These are phyloP conservation scores for Ramularia endophylla DNA, from an alignment of 2,329 filamentous ascomycete genomes.

Conservation along the genomic window DNA sequence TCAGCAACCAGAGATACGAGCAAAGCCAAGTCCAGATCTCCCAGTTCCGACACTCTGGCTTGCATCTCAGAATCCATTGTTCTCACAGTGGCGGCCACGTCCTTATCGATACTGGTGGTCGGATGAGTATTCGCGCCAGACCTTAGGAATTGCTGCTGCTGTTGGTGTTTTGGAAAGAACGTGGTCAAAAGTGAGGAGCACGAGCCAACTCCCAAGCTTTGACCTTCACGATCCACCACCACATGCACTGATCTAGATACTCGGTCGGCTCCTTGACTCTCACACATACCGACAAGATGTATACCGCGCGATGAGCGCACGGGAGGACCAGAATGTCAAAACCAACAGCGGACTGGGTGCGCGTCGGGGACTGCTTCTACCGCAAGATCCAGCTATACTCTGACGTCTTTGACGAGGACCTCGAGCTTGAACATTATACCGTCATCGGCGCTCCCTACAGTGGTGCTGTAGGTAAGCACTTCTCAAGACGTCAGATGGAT, in stretches of 20 bases:
- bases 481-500: constrained; percentile 1
- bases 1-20: constrained; percentile 73
- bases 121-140: no score
- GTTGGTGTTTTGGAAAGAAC: neutral
- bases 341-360: constrained; percentile 88
- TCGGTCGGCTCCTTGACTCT: no score
- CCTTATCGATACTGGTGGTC: neutral
- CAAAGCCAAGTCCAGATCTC: constrained; percentile 80
- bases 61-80: constrained; percentile 15
- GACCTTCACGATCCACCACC: no score
- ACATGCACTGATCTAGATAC: no score
- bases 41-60: constrained; percentile 65
- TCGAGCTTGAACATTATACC: constrained; percentile 92
- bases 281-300: no score
- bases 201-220: no score
- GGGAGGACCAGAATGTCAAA: constrained; percentile 40
- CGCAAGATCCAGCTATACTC: constrained; percentile 92
- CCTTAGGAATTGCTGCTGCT: neutral
- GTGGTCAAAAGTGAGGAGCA: neutral
- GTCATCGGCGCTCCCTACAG: constrained; percentile 88
- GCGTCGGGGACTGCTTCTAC: constrained; percentile 88
- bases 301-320: neutral
- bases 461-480: constrained; percentile 73
- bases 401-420: constrained; percentile 82
- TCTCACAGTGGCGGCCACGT: neutral